Base-by-base conservation (phyloP, 176 grass and related monocot genomes). In the Neostapfia colusana region DNA sequence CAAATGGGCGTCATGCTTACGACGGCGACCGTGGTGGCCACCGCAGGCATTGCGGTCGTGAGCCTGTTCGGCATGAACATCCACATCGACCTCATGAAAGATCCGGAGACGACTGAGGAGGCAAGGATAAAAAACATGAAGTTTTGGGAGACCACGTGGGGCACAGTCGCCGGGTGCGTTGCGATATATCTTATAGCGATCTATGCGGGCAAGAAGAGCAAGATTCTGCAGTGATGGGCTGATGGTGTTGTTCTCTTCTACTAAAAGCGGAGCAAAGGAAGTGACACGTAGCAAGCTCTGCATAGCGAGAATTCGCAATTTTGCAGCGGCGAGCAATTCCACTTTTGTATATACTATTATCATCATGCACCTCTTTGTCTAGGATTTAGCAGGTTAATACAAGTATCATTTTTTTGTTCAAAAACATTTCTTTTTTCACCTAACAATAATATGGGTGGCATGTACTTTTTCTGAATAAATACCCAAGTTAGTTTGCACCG, bases 21-120 rank as follows among this genome's bases (percentile, higher is more conserved):
- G 9, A 88, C 86, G 2, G 93, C 93, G 15, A 97, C 88, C 1
- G 83, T 91, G 50, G 90, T 91, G 15, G 82, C 73, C 58, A 93
- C 90, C 0, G 93, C 85, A 0, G 93, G 85, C 13, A 87, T 97
- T 39, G 93, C 85, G 14, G 86, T 93, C 0, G 83, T 87, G 6
- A 87, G 88, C 76, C 6, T 97, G 74, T 93, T 93, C 17, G 94
- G 94, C 28, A 97, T 97, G 89, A 95, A 95, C 77, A 95, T 95
- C 26, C 67, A 66, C 6, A 91, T 89, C 20, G 69, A 76, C 13
- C 83, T 97, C 18, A 87, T 76, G 74, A 81, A 83, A 7, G 39
- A 28, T 41, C 74, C 92, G 3, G 77, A 49, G 48, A 88, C 81
- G 6, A n/a, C 74, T 7, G 78, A 93, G 80, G 36, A 77, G 60